Percentiles rank a stretch among this genome's conserved stretches.
Evolutionary conservation across 176 grass and related monocot species (phyloP).

Genomic region (Bothriochloa decipiens): DNA sequence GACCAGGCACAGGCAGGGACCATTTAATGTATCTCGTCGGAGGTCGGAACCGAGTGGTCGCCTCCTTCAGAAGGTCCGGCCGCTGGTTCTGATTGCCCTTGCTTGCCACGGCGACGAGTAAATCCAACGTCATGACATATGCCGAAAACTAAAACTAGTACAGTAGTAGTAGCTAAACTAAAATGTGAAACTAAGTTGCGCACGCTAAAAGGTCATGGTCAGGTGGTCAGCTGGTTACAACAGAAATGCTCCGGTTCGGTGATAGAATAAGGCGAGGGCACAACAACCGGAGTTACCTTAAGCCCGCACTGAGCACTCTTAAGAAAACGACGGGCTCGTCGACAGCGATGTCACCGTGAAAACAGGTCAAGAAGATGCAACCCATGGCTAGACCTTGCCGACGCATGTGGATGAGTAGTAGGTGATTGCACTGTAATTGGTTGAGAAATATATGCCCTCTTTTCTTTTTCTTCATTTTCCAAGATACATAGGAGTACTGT

Average conservation of each 20-base stretch:
- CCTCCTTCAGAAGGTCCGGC: no score
- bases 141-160: neutral
- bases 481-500: neutral
- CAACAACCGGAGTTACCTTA: neutral
- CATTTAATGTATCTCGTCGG: neutral
- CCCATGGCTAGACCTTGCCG: no score
- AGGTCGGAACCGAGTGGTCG: no score
- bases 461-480: neutral
- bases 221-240: neutral
- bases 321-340: neutral
- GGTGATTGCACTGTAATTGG: no score
- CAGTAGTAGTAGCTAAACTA: neutral
- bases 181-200: neutral
- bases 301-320: neutral
- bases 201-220: neutral
- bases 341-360: neutral
- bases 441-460: neutral
- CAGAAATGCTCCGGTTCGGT: neutral
- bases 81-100: neutral
- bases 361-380: no score
- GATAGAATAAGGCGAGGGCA: neutral
- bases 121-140: neutral
- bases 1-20: neutral
- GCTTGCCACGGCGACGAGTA: no score
- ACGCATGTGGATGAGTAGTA: neutral